Conservation (phyloP, 1,284 basidiomycete species). For the Mycena citricolor region DNA sequence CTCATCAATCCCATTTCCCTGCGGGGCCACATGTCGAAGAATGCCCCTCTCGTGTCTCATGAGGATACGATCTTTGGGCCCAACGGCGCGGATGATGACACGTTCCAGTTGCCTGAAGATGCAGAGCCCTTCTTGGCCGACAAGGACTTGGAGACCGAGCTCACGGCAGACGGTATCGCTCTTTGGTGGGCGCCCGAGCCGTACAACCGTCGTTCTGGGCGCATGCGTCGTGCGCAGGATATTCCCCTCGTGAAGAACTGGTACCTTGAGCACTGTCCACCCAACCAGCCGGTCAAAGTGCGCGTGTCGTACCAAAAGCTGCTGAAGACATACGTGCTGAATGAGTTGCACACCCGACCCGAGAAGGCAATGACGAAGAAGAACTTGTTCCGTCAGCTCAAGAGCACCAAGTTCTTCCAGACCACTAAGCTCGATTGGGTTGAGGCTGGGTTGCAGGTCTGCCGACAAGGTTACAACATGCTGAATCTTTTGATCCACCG, state of each 20-base stretch:
- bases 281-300: conserved; percentile 95
- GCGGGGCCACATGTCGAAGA: conserved; percentile 82
- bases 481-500: conserved; percentile 98
- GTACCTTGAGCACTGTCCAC: conserved; percentile 98
- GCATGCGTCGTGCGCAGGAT: conserved; percentile 93
- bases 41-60: conserved; percentile 80
- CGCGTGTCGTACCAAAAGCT: conserved; percentile 99
- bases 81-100: conserved; percentile 81
- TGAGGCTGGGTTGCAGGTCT: conserved; percentile 97
- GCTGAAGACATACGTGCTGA: conserved; percentile 94
- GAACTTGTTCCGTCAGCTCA: conserved; percentile 93
- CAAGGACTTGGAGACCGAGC: conserved; percentile 83
- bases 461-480: conserved; percentile 99
- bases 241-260: conserved; percentile 96
- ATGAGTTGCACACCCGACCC: conserved; percentile 84
- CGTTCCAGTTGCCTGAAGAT: conserved; percentile 84
- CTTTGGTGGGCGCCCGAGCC: conserved; percentile 99
- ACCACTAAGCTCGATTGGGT: conserved; percentile 98
- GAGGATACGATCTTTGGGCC: conserved; percentile 92
- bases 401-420: conserved; percentile 99
- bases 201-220: conserved; percentile 90
- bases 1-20: conserved; percentile 96
- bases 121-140: conserved; percentile 84
- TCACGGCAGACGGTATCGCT: conserved; percentile 95
- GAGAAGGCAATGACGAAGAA: conserved; percentile 99